Evolutionary conservation across 208 protist species (phyloP).

Genomic region (Wallacemonas sp.): DNA sequence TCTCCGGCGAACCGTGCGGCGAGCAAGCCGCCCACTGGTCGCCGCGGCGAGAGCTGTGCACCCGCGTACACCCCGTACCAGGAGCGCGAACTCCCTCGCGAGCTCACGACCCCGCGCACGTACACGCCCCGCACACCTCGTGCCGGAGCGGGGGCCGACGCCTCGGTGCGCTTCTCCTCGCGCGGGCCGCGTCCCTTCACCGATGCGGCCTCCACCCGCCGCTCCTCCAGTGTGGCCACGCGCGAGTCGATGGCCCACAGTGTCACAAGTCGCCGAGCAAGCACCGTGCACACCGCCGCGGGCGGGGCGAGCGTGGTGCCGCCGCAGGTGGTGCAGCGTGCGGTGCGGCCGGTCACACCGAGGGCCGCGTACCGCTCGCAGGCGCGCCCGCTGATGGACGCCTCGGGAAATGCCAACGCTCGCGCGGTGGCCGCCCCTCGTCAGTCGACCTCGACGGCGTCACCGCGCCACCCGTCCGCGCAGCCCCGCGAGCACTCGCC

Average conservation of each 20-base stretch:
- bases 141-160: constrained; percentile 22
- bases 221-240: background rate
- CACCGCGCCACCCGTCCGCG: background rate
- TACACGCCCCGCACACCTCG: constrained; percentile 39
- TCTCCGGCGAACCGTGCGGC: constrained; percentile 6
- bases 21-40: background rate
- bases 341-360: constrained; percentile 19
- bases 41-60: background rate
- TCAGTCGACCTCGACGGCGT: background rate
- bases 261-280: constrained; percentile 1
- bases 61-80: constrained; percentile 1
- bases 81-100: constrained; percentile 21
- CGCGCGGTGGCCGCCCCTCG: background rate
- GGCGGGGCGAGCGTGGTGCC: background rate
- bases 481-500: constrained; percentile 10
- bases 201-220: background rate
- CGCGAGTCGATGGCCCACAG: background rate
- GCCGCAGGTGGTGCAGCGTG: constrained; percentile 32
- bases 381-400: constrained; percentile 8
- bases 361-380: constrained; percentile 9
- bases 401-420: background rate
- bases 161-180: background rate
- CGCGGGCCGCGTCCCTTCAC: background rate
- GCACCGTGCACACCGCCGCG: too few relatives aligned
- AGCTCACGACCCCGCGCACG: constrained; percentile 36